A percentile compares a stretch with the other conserved stretches of the same genome.
These are phyloP conservation scores for Epichloe glyceriae DNA, from an alignment of 2,329 filamentous ascomycete genomes.

Conservation along the genomic window DNA sequence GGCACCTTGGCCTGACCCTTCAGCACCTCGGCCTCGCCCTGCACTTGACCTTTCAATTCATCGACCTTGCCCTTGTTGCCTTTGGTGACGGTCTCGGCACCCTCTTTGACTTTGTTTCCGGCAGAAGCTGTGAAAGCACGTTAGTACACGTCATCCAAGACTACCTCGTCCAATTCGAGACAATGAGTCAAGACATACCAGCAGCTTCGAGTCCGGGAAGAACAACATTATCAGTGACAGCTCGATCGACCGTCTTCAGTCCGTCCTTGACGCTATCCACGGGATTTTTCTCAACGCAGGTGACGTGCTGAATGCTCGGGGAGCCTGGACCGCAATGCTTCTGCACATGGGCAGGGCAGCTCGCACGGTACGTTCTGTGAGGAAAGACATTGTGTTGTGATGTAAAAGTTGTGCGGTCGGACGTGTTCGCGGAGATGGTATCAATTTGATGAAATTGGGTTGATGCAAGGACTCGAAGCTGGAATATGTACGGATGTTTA, in stretches of 20 bases:
- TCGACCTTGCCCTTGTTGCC: conserved; percentile 22
- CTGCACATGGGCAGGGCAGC: conserved; percentile 27
- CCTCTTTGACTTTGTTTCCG: conserved; percentile 35
- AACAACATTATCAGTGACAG: conserved; percentile 47
- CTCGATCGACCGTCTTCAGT: conserved; percentile 45
- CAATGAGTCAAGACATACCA: conserved; percentile 27
- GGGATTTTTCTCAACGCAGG: conserved; percentile 31
- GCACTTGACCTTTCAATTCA: conserved; percentile 20
- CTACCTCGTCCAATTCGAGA: too few species aligned
- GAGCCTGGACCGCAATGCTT: conserved; percentile 24
- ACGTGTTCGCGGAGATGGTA: background rate
- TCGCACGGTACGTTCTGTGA: conserved; percentile 33
- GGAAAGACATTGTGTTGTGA: conserved; percentile 34
- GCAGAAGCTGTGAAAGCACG: conserved; percentile 18
- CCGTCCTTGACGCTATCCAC: conserved; percentile 46
- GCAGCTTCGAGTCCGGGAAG: conserved; percentile 48
- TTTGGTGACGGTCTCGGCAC: conserved; percentile 17
- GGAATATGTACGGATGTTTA: background rate
- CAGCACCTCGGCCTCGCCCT: conserved; percentile 19
- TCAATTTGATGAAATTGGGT: background rate
- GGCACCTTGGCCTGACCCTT: conserved; percentile 26
- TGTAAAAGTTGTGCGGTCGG: conserved; percentile 1
- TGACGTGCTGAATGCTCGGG: conserved; percentile 38
- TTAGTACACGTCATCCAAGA: too few species aligned
- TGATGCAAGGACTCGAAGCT: background rate